Percentiles rank a stretch among this genome's conserved stretches.
Conservation (phyloP, 2,329 filamentous ascomycete genomes). For the Fusarium sp. region DNA sequence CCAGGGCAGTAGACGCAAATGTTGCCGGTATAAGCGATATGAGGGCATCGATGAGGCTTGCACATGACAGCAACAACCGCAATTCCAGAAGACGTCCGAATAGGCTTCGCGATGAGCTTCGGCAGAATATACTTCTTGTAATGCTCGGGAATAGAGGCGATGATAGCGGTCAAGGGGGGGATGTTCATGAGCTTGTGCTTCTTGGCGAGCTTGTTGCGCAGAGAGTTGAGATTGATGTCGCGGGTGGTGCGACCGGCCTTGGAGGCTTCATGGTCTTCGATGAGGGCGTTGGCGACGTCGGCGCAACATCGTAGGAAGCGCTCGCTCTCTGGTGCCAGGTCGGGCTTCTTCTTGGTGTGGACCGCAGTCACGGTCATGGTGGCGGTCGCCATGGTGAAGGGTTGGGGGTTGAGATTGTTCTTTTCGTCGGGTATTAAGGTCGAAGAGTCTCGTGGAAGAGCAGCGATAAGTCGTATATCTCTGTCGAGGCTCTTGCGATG, state of each 20-base stretch:
- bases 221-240: conserved; percentile 91
- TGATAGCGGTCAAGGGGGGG: conserved; percentile 94
- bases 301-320: conserved; percentile 94
- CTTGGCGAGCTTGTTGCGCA: conserved; percentile 89
- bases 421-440: not conserved
- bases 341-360: conserved; percentile 78
- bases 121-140: conserved; percentile 99
- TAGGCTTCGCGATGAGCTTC: conserved; percentile 96
- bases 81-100: conserved; percentile 94
- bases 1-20: conserved; percentile 99
- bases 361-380: conserved; percentile 75
- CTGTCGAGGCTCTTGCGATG: not conserved
- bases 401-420: no score
- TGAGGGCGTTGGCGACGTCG: conserved; percentile 92
- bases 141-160: conserved; percentile 97
- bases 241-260: conserved; percentile 80
- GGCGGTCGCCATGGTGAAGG: conserved; percentile 55
- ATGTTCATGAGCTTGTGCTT: conserved; percentile 91
- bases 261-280: conserved; percentile 90
- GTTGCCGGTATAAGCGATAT: conserved; percentile 98
- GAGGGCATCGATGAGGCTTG: conserved; percentile 96
- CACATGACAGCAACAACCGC: conserved; percentile 99
- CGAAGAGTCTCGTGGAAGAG: not conserved
- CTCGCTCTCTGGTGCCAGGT: conserved; percentile 92
- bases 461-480: not conserved